phyloP scores from a whole-genome alignment of 768 basidiomycete species.

The Leccinum aurantiacum region DNA sequence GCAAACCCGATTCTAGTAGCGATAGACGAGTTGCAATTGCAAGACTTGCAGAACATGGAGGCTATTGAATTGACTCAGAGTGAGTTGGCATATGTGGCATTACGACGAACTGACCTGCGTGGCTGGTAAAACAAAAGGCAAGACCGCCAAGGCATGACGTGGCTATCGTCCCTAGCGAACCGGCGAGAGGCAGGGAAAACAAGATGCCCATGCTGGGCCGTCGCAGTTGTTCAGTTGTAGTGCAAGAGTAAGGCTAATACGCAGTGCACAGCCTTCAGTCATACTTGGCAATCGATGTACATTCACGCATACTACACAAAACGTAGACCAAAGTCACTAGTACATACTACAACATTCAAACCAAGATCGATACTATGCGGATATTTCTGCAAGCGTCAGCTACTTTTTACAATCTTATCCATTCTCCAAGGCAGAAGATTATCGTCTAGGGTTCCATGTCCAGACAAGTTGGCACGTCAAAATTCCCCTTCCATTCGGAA shows the following conservation, averaged over 20 bases:
- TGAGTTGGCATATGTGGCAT: constrained; percentile 4
- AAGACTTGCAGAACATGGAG: constrained; percentile 96
- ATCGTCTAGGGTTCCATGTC: background rate
- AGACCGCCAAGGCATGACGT: constrained; percentile 82
- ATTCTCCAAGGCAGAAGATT: background rate
- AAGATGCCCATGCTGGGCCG: constrained; percentile 61
- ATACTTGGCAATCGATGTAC: background rate
- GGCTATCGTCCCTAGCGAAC: constrained; percentile 67
- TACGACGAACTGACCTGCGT: constrained; percentile 57
- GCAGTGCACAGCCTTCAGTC: too few species aligned
- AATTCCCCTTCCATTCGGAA: constrained; percentile 1
- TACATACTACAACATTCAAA: background rate
- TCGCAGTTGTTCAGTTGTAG: background rate
- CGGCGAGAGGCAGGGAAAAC: constrained; percentile 70
- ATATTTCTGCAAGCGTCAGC: background rate
- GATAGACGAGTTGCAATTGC: constrained; percentile 98
- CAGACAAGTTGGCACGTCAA: background rate
- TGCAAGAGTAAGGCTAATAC: background rate
- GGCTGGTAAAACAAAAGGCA: constrained; percentile 86
- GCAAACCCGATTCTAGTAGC: constrained; percentile 96
- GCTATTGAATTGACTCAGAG: constrained; percentile 42
- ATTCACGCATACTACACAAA: background rate
- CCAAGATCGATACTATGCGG: too few species aligned
- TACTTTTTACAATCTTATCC: background rate
- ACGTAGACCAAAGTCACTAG: background rate